Evolutionary conservation across 1,139 yeast species (phyloP).

Genomic region (Nadsonia commutata): DNA sequence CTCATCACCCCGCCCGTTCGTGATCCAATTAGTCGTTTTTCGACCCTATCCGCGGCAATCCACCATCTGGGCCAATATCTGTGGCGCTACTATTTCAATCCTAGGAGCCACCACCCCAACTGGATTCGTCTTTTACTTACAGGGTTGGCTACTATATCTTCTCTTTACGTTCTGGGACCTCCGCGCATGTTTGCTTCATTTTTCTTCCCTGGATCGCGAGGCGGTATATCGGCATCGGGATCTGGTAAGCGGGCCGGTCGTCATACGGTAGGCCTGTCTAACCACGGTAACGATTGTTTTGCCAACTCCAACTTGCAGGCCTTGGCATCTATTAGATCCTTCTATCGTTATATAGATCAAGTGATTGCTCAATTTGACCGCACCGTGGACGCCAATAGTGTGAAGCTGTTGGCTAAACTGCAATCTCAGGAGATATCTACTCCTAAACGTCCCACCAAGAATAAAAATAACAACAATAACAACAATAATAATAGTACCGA

Average conservation of each 20-base stretch:
- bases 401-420: neutral
- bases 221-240: constrained; percentile 2
- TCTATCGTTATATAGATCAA: constrained; percentile 44
- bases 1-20: too few species aligned
- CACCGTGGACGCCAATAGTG: constrained; percentile 3
- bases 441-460: too few species aligned
- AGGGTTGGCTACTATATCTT: neutral
- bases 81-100: neutral
- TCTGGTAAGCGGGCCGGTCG: constrained; percentile 10
- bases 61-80: neutral
- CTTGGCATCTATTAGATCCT: constrained; percentile 49
- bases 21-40: too few species aligned
- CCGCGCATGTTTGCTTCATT: constrained; percentile 21
- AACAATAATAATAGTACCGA: neutral
- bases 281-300: constrained; percentile 78
- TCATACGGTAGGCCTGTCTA: constrained; percentile 68
- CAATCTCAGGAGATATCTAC: neutral
- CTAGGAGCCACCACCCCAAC: neutral
- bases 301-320: constrained; percentile 90
- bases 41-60: too few species aligned
- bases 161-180: neutral
- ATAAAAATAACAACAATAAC: too few species aligned
- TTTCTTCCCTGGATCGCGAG: constrained; percentile 3
- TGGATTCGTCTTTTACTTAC: neutral
- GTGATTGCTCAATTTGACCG: constrained; percentile 7